Conservation (phyloP, 768 basidiomycete genomes). For the Sporobolomyces roseus region DNA sequence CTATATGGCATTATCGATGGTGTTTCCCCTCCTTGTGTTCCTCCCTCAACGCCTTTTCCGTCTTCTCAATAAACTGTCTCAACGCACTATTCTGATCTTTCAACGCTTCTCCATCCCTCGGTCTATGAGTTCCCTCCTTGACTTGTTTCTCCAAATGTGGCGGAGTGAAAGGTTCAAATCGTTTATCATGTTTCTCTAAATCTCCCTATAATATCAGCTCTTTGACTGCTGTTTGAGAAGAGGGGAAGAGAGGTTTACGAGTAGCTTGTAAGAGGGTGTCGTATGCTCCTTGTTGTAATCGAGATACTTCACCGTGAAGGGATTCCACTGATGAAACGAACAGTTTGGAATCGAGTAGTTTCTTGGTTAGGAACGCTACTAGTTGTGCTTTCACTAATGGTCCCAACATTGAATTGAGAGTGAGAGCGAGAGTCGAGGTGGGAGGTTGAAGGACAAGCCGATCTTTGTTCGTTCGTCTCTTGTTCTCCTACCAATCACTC, state of each 20-base stretch:
- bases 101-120: slow-evolving; percentile 12
- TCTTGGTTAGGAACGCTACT: slow-evolving; percentile 22
- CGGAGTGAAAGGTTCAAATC: background rate
- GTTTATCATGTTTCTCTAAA: slow-evolving; percentile 5
- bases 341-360: slow-evolving; percentile 19
- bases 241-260: background rate
- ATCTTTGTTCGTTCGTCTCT: background rate
- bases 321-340: slow-evolving; percentile 13
- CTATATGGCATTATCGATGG: background rate
- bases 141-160: slow-evolving; percentile 10
- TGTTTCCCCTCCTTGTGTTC: slow-evolving; percentile 1
- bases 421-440: background rate
- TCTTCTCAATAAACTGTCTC: slow-evolving; percentile 17
- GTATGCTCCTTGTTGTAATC: slow-evolving; percentile 25
- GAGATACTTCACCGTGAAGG: slow-evolving; percentile 6
- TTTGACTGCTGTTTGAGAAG: no score
- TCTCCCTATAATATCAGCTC: background rate
- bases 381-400: slow-evolving; percentile 31
- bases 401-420: slow-evolving; percentile 9
- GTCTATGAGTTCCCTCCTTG: slow-evolving; percentile 8
- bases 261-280: slow-evolving; percentile 22
- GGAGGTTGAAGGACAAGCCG: no score
- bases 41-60: slow-evolving; percentile 1
- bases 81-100: slow-evolving; percentile 23
- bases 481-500: background rate